Conservation (phyloP, 2,329 filamentous ascomycete species). For the Blumeria hordei region DNA sequence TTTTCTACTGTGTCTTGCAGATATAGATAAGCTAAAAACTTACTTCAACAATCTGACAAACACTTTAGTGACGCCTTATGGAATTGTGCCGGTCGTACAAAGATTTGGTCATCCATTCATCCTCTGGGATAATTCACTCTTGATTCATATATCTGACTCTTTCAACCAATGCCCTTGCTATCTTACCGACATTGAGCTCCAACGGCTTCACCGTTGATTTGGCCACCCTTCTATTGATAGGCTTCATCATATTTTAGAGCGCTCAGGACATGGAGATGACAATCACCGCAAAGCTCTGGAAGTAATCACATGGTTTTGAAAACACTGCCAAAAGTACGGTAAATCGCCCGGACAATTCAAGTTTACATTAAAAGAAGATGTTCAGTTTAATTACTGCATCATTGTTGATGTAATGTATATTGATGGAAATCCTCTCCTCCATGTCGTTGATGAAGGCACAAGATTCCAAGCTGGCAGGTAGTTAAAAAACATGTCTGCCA, state of each 20-base stretch:
- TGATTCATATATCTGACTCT: background rate
- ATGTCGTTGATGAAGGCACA: slow-evolving; percentile 2
- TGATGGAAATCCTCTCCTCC: background rate
- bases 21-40: background rate
- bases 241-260: background rate
- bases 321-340: background rate
- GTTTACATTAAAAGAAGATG: slow-evolving; percentile 1
- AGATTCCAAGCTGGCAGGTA: slow-evolving; percentile 2
- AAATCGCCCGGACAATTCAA: background rate
- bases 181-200: background rate
- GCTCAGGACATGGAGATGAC: background rate
- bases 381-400: slow-evolving; percentile 2
- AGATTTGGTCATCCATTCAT: background rate
- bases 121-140: background rate
- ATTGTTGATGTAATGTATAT: slow-evolving; percentile 1
- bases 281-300: background rate
- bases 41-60: background rate
- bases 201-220: background rate
- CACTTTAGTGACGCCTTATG: background rate
- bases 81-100: background rate
- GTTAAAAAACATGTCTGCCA: background rate
- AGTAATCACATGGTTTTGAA: background rate
- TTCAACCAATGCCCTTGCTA: background rate
- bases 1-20: background rate
- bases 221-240: background rate